These are phyloP conservation scores for Sporothrix mexicana DNA, from an alignment of 2,329 filamentous ascomycete species.

Conservation along the genomic window DNA sequence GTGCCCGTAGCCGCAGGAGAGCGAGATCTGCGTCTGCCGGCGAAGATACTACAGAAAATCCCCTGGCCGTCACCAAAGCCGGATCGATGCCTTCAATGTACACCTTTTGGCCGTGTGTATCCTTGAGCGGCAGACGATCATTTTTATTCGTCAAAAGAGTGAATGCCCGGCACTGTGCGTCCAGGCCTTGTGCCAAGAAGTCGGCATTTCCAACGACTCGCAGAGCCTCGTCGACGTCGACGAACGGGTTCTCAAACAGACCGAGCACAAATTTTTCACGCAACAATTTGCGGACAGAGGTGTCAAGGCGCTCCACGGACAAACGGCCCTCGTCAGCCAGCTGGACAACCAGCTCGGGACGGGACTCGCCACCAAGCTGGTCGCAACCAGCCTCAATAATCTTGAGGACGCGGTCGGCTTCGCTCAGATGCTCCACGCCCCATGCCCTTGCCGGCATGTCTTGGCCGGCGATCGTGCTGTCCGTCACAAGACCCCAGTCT, in stretches of 20 bases:
- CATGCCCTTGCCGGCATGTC: neutral
- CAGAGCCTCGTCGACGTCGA: neutral
- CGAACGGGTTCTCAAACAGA: neutral
- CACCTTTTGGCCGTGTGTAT: neutral
- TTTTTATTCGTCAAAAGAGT: neutral
- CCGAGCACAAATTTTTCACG: neutral
- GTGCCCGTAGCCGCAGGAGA: neutral
- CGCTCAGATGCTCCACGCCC: neutral
- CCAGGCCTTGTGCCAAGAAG: neutral
- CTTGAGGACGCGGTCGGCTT: neutral
- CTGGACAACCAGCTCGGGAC: constrained; percentile 4
- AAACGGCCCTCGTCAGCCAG: neutral
- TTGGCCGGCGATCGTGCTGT: neutral
- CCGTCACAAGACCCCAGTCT: neutral
- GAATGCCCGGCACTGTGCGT: neutral
- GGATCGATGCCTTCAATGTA: neutral
- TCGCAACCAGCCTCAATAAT: neutral
- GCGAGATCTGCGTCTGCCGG: neutral
- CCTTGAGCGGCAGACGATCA: neutral
- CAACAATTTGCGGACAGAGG: neutral
- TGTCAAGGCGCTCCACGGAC: neutral
- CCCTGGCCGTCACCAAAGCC: neutral
- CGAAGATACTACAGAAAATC: neutral
- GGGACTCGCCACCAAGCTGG: neutral
- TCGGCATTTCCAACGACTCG: neutral